Evolutionary conservation across 257 asterid genomes (phyloP), one percentile per base, ranked within the genome.

Genomic region (Craterostigma plantagineum): DNA sequence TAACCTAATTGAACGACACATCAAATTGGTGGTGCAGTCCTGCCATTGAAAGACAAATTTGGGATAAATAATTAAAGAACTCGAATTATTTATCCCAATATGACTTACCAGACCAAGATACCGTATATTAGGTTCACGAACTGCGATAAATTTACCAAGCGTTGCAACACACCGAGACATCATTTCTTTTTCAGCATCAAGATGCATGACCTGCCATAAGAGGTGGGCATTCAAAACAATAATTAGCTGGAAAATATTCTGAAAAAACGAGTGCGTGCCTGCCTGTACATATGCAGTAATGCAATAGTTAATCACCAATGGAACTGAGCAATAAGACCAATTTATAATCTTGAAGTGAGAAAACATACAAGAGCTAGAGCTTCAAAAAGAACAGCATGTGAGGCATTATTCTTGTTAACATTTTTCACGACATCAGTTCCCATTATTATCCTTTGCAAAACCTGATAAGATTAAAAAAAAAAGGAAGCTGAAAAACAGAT

Each of bases 381-480:
- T 71, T 90, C 99, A 49, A 90, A 90, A 52, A 90, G 94, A 60
- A 90, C 99, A 60, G 99, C 99, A 69, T 90, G 99, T 18, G 99
- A 90, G 43, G 99, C 99, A 67, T 90, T 90, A 61, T 90, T 90
- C 77, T 90, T 90, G 81, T 90, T 90, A 64, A 90, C 99, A 64
- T 90, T 90, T 70, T 90, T 90, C 72, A 90, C 99, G 36, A 90
- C 99, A 59, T 90, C 99, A 37, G 99, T 90, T 65, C 96, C 99
- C 94, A 90, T 77, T 38, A 90, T 73, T 64, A 90, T 80, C 81
- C 94, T 68, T 54, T 91, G 99, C 61, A 91, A 62, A 59, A 91
- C 99, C 99, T 90, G 68, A 53, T 48, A 9, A 49, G 14, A 43
- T 38, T 4, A 53, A 44, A n/a, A 44, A 11, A 23, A 23, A 23